Evolutionary conservation across 345 rosid species (phyloP), one percentile per base, ranked within the genome.

Genomic region (Schrenkiella parvula): DNA sequence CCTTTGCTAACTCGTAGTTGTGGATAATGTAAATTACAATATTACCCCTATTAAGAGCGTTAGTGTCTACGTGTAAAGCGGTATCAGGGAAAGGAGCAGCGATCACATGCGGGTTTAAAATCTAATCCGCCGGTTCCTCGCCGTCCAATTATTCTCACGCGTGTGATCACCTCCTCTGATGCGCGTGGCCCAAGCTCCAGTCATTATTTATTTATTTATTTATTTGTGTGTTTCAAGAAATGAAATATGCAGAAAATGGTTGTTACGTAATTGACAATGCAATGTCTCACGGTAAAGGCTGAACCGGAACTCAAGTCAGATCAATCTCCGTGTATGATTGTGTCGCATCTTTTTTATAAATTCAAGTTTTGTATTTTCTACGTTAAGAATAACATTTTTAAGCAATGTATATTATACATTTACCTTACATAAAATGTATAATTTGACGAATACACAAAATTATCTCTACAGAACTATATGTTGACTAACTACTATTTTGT

Each of bases 61-160:
- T 34, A 51, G 14, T 4, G 19, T 48, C 60, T 38, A 60, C 68
- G 76, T 64, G 70, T 64, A 72, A 72, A 72, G 77, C 29, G 47
- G 39, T 2, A 64, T 39, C 64, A 63, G 46, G 56, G 70, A 41
- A 72, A 42, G 54, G 38, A 53, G 56, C 54, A 63, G 54, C 53
- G 44, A 42, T 72, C 77, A 64, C 65, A 64, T 64, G 64, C 46
- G 31, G 5, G 26, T 13, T 22, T 5, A 23, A 18, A 69, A 52
- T 31, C 47, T 42, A 52, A 71, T 37, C 75, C 52, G 22, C 28
- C 54, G 43, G 8, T 19, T 46, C 46, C 34, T 2, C 70, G 32
- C 56, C 37, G 55, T 42, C 64, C 56, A 63, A 51, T 72, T 41
- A 63, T 41, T 50, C 13, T 52, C 18, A 55, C 54, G 76, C 70